Percentiles rank a stretch among this genome's conserved stretches.
Conservation (phyloP, 176 grass and related monocot genomes). For the Hordeum marinum region DNA sequence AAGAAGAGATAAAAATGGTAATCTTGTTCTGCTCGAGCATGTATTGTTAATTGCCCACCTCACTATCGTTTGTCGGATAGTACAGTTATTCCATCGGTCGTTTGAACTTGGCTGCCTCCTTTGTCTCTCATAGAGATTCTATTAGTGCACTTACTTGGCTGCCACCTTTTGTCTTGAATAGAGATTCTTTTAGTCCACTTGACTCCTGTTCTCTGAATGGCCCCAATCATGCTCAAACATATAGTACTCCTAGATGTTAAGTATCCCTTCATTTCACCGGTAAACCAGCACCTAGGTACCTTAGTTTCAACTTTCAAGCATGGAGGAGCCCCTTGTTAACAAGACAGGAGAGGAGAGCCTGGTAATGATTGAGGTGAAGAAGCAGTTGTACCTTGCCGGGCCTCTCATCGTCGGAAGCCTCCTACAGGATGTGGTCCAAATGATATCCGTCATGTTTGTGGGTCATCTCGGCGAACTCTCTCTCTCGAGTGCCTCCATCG, state of each 20-base stretch:
- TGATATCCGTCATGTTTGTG: slow-evolving; percentile 39
- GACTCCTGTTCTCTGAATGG: background rate
- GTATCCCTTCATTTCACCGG: background rate
- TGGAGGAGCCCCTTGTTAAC: slow-evolving; percentile 28
- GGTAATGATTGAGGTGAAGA: slow-evolving; percentile 21
- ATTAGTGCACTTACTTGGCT: background rate
- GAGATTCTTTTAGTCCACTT: background rate
- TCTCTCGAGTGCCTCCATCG: slow-evolving; percentile 45
- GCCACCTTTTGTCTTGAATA: background rate
- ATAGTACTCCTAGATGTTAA: background rate
- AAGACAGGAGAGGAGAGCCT: background rate
- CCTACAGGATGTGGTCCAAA: slow-evolving; percentile 36
- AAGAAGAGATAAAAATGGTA: too few species aligned
- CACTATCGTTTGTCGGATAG: background rate
- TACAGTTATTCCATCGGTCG: background rate
- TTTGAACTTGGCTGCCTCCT: background rate
- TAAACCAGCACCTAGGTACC: background rate
- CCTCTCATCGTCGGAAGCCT: slow-evolving; percentile 24
- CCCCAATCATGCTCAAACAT: background rate
- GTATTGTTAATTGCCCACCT: too few species aligned
- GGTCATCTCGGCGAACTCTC: slow-evolving; percentile 39
- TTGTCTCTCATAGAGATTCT: background rate
- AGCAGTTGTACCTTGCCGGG: slow-evolving; percentile 34
- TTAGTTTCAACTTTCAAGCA: background rate
- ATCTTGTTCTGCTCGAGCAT: too few species aligned